Evolutionary conservation across 805 yeast genomes (phyloP), one percentile per base, ranked within the genome.

Genomic region (Metschnikowia orientalis): DNA sequence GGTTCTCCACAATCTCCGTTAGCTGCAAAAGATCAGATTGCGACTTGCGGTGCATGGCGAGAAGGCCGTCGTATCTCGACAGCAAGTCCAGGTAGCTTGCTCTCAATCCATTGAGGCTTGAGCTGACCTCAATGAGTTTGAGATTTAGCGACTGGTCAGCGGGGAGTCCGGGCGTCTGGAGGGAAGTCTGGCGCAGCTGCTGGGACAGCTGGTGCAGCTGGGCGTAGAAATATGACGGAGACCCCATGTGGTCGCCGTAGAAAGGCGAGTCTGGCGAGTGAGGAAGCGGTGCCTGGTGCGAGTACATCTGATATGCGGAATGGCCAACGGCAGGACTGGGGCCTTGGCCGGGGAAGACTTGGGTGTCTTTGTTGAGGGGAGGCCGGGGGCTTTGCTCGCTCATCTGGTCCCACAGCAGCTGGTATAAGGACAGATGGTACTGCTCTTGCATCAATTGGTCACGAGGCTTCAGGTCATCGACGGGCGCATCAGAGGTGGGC

Each of bases 21-120:
- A 78, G 38, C 23, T 65, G 65, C 3, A 77, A 69, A 55, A 75
- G 60, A 44, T 79, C 86, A 34, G 64, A 47, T 45, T 75, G 76
- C 11, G 72, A 63, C 34, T 63, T 61, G 22, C 69, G 66, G 37
- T 74, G 47, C 30, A 75, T 77, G 4, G 69, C 73, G 19, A 58
- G 51, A 5, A 77, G 62, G 8, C 62, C 45, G 18, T 76, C 81
- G 46, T 71, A 71, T 32, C 69, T 61, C 10, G 64, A 46, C 26
- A 63, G 67, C 26, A 76, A 48, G 23, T 57, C 53, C 8, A 61
- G 59, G 45, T 71, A 63, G 27, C 69, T 74, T 35, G 59, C 61
- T 41, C 63, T 59, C 37, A 73, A 45, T 2, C 54, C 51, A 28
- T 59, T 60, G 26, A 62, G 47, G 30, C 54, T 51, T 38, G 59